A percentile compares a stretch with the other conserved stretches of the same genome.
phyloP scores from a whole-genome alignment of 345 rosid species.

The Eucalyptus pumila region DNA sequence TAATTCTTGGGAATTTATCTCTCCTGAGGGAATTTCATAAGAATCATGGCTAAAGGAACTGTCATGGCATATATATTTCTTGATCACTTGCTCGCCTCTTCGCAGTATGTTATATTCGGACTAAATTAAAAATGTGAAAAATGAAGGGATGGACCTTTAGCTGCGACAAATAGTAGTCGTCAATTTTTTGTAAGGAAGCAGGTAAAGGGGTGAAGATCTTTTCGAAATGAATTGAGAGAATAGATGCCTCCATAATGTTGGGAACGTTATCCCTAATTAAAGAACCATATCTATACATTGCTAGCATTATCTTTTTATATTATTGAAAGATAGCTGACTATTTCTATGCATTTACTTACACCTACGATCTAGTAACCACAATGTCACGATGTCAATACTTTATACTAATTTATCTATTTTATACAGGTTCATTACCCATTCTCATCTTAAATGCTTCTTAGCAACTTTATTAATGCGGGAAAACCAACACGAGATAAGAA shows the following conservation, averaged over 20 bases:
- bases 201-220: too few relatives aligned
- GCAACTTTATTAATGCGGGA: too few relatives aligned
- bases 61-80: neutral
- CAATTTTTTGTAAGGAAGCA: too few relatives aligned
- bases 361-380: fast-evolving
- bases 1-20: neutral
- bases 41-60: too few relatives aligned
- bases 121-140: too few relatives aligned
- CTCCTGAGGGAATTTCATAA: too few relatives aligned
- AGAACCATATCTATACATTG: too few relatives aligned
- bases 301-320: neutral
- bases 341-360: neutral
- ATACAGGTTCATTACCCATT: fast-evolving
- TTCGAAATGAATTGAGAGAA: too few relatives aligned
- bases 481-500: neutral
- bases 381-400: too few relatives aligned
- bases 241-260: neutral
- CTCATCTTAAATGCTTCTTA: neutral
- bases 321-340: too few relatives aligned
- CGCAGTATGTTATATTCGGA: neutral
- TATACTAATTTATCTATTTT: too few relatives aligned
- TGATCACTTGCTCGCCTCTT: neutral
- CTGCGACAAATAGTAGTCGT: neutral
- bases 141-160: neutral
- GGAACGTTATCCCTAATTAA: neutral